phyloP scores from a whole-genome alignment of 805 yeast genomes.

The Teunomyces pallodes region DNA sequence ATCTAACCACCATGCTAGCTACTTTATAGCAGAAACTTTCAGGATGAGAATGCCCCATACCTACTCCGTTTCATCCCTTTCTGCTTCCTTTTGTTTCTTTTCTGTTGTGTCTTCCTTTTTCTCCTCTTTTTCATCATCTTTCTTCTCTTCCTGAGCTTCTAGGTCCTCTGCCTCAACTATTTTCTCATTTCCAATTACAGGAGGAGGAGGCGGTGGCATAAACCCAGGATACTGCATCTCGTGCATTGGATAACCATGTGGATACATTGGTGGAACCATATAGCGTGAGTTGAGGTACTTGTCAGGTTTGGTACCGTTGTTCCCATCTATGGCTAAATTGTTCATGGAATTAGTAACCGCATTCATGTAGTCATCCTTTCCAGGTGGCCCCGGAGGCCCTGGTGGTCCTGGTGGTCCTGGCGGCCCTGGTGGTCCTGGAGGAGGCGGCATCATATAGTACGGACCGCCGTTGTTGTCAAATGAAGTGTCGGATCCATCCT shows the following conservation, averaged over 20 bases:
- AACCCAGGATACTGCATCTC: constrained; percentile 15
- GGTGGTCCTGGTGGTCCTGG: constrained; percentile 1
- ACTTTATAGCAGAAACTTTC: not conserved
- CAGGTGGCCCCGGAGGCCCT: constrained; percentile 2
- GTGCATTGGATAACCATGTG: constrained; percentile 13
- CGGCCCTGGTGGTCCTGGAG: not conserved
- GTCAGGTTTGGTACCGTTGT: constrained; percentile 1
- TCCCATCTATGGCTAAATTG: constrained; percentile 9
- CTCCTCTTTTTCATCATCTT: not conserved
- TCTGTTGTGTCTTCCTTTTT: not conserved
- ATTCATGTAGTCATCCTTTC: constrained; percentile 10
- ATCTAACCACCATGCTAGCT: not conserved
- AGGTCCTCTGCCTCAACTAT: constrained; percentile 1
- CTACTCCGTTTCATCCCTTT: not conserved
- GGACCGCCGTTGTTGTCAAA: not conserved
- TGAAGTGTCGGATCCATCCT: constrained; percentile 1
- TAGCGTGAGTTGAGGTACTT: constrained; percentile 11
- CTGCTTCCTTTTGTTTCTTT: not conserved
- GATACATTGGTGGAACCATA: constrained; percentile 14
- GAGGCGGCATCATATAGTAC: constrained; percentile 5
- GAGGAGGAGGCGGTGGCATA: constrained; percentile 11
- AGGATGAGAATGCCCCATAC: too few relatives aligned
- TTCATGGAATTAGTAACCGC: constrained; percentile 11
- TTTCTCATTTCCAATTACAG: not conserved
- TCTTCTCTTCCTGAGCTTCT: not conserved